Conservation (phyloP, 495 filamentous ascomycete genomes). For the Trichoderma reesei region DNA sequence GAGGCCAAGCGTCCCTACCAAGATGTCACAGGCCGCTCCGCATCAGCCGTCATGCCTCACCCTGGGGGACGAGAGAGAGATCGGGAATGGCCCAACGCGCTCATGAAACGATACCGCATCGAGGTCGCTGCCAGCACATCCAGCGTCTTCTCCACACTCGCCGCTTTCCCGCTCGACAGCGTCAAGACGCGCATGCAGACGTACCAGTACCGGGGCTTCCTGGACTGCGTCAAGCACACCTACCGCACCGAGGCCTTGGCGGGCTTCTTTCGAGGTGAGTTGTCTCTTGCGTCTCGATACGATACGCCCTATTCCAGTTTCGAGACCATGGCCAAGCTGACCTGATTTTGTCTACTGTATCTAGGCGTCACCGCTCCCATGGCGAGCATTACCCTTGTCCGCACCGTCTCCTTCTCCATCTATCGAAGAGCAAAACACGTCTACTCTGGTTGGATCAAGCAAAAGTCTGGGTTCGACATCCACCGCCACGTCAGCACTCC, state of each 20-base stretch:
- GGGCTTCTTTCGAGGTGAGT: slow-evolving; percentile 69
- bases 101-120: slow-evolving; percentile 67
- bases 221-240: slow-evolving; percentile 61
- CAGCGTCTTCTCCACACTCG: slow-evolving; percentile 63
- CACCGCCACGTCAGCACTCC: slow-evolving; percentile 58
- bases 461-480: slow-evolving; percentile 57
- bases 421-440: slow-evolving; percentile 77
- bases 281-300: not conserved
- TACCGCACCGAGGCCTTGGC: slow-evolving; percentile 60
- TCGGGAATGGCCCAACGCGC: slow-evolving; percentile 30
- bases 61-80: slow-evolving; percentile 25
- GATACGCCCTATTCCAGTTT: not conserved
- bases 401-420: slow-evolving; percentile 86
- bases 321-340: not conserved
- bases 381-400: slow-evolving; percentile 77
- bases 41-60: slow-evolving; percentile 9
- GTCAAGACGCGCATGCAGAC: slow-evolving; percentile 84
- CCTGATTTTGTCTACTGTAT: not conserved
- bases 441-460: slow-evolving; percentile 57
- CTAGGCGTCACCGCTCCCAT: slow-evolving; percentile 71
- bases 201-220: slow-evolving; percentile 58
- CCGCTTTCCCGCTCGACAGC: slow-evolving; percentile 71
- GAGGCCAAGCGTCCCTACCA: slow-evolving; percentile 25
- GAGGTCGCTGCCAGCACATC: slow-evolving; percentile 66
- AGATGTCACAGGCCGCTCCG: slow-evolving; percentile 23